Evolutionary conservation across 192 early-diverging fungal species (phyloP).

Genomic region (Mortierella hygrophila): DNA sequence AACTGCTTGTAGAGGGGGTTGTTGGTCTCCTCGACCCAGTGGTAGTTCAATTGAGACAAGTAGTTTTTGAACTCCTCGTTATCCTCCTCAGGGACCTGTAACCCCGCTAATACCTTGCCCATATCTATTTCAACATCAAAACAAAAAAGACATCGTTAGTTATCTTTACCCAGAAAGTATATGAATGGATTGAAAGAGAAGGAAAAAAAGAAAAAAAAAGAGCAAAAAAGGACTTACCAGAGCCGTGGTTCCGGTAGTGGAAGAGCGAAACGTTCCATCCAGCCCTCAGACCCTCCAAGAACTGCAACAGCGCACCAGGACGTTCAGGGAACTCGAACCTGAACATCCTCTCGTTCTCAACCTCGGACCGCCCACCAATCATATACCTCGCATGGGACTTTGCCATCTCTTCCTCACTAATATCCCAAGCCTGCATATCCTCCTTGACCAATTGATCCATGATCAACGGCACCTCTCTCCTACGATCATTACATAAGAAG

Average conservation of each 20-base stretch:
- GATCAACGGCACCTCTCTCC: conserved; percentile 77
- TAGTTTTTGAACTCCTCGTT: conserved; percentile 79
- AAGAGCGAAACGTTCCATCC: conserved; percentile 90
- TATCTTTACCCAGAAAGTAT: not conserved
- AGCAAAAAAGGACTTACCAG: conserved; percentile 54
- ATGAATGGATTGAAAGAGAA: not conserved
- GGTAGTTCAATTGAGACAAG: conserved; percentile 85
- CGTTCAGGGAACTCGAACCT: conserved; percentile 97
- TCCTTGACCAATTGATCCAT: conserved; percentile 67
- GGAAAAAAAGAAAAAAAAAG: too few species aligned
- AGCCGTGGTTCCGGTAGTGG: conserved; percentile 98
- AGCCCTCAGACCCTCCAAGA: conserved; percentile 77
- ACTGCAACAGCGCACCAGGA: conserved; percentile 91
- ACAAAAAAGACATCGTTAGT: conserved; percentile 8
- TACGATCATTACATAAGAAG: conserved; percentile 82
- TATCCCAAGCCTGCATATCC: conserved; percentile 84
- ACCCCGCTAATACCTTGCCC: conserved; percentile 92
- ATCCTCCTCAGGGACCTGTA: conserved; percentile 86
- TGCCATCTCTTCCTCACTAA: conserved; percentile 93
- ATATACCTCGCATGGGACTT: conserved; percentile 97
- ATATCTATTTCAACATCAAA: conserved; percentile 71
- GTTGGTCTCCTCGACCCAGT: conserved; percentile 92
- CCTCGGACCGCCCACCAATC: conserved; percentile 85
- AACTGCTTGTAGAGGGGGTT: conserved; percentile 94
- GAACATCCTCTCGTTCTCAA: conserved; percentile 89